Evolutionary conservation across 345 rosid genomes (phyloP).

Genomic region (Raphanus raphanistrum): DNA sequence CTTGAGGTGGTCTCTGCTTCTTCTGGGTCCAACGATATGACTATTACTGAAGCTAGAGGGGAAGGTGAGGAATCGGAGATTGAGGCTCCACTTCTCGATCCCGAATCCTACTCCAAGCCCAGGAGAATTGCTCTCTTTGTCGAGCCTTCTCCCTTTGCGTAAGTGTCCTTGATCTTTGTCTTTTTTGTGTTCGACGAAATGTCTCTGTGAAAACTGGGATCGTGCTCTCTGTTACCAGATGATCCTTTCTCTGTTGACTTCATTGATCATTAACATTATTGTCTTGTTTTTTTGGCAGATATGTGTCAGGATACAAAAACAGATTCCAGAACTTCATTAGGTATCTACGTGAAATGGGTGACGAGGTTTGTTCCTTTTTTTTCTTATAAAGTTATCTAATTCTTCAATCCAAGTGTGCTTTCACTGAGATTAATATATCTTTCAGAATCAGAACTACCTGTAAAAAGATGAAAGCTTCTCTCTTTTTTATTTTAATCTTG

Average conservation of each 20-base stretch:
- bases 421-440: no score
- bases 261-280: no score
- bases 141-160: conserved; percentile 99
- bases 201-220: conserved; percentile 1
- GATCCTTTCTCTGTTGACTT: no score
- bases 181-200: conserved; percentile 36
- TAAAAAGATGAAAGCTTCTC: neutral
- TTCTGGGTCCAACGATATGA: conserved; percentile 50
- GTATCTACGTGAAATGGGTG: conserved; percentile 95
- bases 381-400: neutral
- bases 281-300: conserved; percentile 44
- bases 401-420: neutral
- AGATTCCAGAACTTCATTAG: conserved; percentile 96
- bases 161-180: conserved; percentile 33
- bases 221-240: no score
- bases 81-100: conserved; percentile 47
- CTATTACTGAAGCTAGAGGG: conserved; percentile 46
- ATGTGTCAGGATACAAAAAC: conserved; percentile 95
- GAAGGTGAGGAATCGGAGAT: conserved; percentile 54
- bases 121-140: conserved; percentile 91
- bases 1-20: conserved; percentile 23
- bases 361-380: conserved; percentile 58
- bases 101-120: conserved; percentile 54
- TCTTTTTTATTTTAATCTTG: neutral
- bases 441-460: neutral